A percentile compares a stretch with the other conserved stretches of the same genome.
phyloP scores from a whole-genome alignment of 148 eudicot genomes.

The Rhododendron mucronatum region DNA sequence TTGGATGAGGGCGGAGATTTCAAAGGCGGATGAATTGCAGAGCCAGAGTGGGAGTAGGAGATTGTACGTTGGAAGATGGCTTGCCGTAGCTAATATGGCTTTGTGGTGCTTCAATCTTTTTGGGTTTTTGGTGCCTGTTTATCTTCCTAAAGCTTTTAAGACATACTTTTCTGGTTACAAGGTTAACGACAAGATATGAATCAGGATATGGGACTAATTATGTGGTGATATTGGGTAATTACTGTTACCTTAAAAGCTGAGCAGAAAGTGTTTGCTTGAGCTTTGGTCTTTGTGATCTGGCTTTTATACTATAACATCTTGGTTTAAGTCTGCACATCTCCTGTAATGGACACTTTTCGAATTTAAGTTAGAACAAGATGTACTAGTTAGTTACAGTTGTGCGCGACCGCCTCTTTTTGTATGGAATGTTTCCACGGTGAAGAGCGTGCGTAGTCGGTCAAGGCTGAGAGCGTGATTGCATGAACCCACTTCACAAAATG shows the following conservation, averaged over 20 bases:
- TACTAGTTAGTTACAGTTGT: too few relatives aligned
- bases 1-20: conserved; percentile 51
- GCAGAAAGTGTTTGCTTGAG: neutral
- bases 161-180: conserved; percentile 38
- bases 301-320: neutral
- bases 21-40: conserved; percentile 12
- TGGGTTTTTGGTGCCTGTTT: conserved; percentile 81
- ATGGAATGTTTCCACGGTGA: neutral
- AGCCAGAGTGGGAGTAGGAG: conserved; percentile 34
- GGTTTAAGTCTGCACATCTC: neutral
- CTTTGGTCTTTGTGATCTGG: neutral
- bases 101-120: conserved; percentile 76
- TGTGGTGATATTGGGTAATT: neutral
- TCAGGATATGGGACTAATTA: neutral
- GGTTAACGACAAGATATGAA: conserved; percentile 13
- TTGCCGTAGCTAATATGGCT: conserved; percentile 56
- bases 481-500: neutral
- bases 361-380: neutral
- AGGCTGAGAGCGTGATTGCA: neutral
- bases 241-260: neutral
- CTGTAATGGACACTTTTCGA: neutral
- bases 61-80: conserved; percentile 45
- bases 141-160: conserved; percentile 70
- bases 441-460: neutral
- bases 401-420: too few relatives aligned